phyloP scores from a whole-genome alignment of 305 asterid genomes.

The Andrographis paniculata region DNA sequence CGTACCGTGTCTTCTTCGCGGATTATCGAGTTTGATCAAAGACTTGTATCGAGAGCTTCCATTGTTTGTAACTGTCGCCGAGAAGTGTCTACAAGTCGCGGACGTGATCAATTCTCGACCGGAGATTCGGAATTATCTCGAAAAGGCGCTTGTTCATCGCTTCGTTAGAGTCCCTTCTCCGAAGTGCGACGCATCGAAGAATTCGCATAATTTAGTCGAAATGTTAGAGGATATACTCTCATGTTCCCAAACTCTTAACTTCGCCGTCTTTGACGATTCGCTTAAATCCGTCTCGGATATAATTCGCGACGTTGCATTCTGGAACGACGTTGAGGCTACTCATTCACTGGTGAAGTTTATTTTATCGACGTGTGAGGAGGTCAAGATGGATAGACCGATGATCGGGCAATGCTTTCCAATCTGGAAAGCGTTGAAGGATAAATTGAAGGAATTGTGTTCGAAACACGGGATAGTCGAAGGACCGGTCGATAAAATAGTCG shows the following conservation, averaged over 20 bases:
- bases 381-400: conserved; percentile 69
- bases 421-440: conserved; percentile 67
- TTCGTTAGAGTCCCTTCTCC: conserved; percentile 56
- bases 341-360: conserved; percentile 62
- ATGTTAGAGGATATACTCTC: conserved; percentile 72
- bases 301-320: conserved; percentile 60
- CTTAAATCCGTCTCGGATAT: conserved; percentile 44
- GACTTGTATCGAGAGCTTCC: conserved; percentile 68
- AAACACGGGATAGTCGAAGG: conserved; percentile 54
- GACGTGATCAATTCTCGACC: conserved; percentile 49
- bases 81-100: conserved; percentile 61
- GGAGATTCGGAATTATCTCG: conserved; percentile 55
- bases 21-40: conserved; percentile 56
- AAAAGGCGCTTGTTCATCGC: conserved; percentile 52
- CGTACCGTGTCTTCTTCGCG: conserved; percentile 67
- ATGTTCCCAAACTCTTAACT: conserved; percentile 52
- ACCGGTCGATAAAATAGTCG: conserved; percentile 49
- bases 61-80: conserved; percentile 45
- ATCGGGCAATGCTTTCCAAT: conserved; percentile 85
- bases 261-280: conserved; percentile 58
- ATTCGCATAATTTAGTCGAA: conserved; percentile 32
- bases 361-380: conserved; percentile 51
- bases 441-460: conserved; percentile 61
- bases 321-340: conserved; percentile 68
- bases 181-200: conserved; percentile 32